Base-by-base conservation (phyloP, 2,329 filamentous ascomycete species). In the Xenoacremonium recifei region DNA sequence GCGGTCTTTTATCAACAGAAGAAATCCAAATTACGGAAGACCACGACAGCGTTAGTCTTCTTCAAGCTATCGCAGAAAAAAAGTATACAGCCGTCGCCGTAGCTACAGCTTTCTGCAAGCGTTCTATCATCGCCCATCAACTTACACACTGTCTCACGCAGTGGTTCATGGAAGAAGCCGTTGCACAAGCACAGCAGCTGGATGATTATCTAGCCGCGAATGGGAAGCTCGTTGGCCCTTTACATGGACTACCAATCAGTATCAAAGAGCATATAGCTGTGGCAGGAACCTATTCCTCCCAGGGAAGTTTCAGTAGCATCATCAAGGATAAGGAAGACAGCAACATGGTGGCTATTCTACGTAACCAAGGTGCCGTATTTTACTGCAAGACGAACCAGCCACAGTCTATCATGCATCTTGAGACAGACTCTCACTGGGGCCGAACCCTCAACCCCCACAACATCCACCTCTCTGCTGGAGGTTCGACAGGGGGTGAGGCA, bases 261-360 rank as follows among this genome's bases (percentile, higher is more conserved):
- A 66, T 84, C 43, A 85, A 85, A 50, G 77, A 81, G 56, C 77
- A 79, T 44, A 77, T 82, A 61, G 73, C 79, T 37, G 59, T 80
- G 35, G 58, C 63, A 2, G 75, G 75, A n/a, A 70, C 71, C 30
- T 70, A 70, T 29, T 69, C 69, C 12, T 71, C 71, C 0, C 58
- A 72, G 4, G 77, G 80, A 4, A 76, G 82, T 43, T 68, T 75
- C 31, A 3, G 69, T 68, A 13, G 68, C 76, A 46, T 78, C 71
- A 21, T 65, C 70, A 42, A 67, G 73, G 74, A 76, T n/a, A 56
- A 64, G n/a, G 60, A 69, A 37, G 79, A 84, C 57, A 70, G 77
- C 11, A 73, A 76, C 0, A 67, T 85, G n/a, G 73, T 84, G 1
- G 67, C 73, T 3, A 64, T 83, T 2, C 62, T 86, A 19, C 66